A percentile compares a stretch with the other conserved stretches of the same genome.
These are phyloP conservation scores for Asterophora parasitica DNA, from an alignment of 768 basidiomycete species.

Conservation along the genomic window DNA sequence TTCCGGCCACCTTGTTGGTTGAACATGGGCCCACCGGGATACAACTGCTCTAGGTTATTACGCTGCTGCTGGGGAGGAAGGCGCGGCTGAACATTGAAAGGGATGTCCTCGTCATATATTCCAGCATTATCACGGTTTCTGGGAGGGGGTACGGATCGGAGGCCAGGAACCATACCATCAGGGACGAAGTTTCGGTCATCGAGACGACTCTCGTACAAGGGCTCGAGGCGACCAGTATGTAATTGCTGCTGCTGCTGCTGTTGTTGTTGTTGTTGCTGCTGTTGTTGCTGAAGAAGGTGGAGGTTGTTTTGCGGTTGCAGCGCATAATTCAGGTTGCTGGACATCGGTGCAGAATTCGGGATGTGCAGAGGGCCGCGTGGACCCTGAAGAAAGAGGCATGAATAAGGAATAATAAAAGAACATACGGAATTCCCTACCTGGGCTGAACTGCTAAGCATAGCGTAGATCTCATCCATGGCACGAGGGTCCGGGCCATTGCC, in stretches of 20 bases:
- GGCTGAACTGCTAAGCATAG: conserved; percentile 72
- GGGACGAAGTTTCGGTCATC: conserved; percentile 79
- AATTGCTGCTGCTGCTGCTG: conserved; percentile 32
- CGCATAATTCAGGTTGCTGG: conserved; percentile 27
- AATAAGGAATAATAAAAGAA: not conserved
- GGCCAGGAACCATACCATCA: conserved; percentile 82
- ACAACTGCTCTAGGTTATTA: conserved; percentile 48
- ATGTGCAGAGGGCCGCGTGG: conserved; percentile 24
- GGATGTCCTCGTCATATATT: conserved; percentile 59
- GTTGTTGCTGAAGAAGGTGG: conserved; percentile 35
- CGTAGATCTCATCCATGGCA: conserved; percentile 76
- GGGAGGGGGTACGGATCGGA: conserved; percentile 61
- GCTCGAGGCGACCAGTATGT: conserved; percentile 51
- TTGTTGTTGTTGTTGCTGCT: conserved; percentile 41
- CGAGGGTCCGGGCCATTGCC: conserved; percentile 44
- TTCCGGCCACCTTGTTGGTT: conserved; percentile 53
- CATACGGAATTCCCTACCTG: conserved; percentile 45
- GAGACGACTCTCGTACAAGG: conserved; percentile 66
- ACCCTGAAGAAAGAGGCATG: conserved; percentile 17
- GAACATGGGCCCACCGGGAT: conserved; percentile 46
- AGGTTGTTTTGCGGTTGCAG: conserved; percentile 33
- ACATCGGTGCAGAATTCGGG: conserved; percentile 19
- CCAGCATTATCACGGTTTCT: conserved; percentile 52
- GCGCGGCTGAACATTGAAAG: conserved; percentile 60
- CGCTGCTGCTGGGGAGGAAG: conserved; percentile 45